These are phyloP conservation scores for Kodamaea jinghongensis DNA, from an alignment of 805 yeast species.

Conservation along the genomic window DNA sequence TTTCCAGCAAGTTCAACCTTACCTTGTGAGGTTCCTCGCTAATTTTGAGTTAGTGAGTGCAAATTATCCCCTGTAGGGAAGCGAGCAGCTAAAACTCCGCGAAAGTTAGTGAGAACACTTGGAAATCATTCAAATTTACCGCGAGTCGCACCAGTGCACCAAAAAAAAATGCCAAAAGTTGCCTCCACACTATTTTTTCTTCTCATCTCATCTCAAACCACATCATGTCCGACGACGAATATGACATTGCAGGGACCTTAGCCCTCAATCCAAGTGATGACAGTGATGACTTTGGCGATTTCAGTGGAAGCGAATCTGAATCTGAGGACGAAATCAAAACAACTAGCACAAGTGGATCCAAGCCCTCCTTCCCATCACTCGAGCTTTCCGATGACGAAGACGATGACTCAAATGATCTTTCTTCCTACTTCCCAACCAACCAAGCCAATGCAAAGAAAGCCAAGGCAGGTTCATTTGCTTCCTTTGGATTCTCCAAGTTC, in stretches of 20 bases:
- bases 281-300: slow-evolving; percentile 51
- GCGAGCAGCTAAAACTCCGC: no score
- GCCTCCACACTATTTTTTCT: neutral
- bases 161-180: neutral
- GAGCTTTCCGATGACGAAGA: slow-evolving; percentile 45
- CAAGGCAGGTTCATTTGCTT: slow-evolving; percentile 80
- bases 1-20: no score
- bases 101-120: no score
- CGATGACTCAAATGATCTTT: slow-evolving; percentile 37
- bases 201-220: slow-evolving; percentile 7
- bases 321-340: slow-evolving; percentile 21
- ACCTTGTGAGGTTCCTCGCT: no score
- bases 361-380: slow-evolving; percentile 42
- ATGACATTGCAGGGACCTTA: slow-evolving; percentile 6
- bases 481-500: slow-evolving; percentile 81
- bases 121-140: neutral
- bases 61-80: no score
- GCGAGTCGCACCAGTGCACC: neutral
- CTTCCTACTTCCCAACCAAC: slow-evolving; percentile 40
- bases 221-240: slow-evolving; percentile 8
- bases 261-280: slow-evolving; percentile 15
- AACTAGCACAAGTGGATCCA: slow-evolving; percentile 14
- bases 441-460: slow-evolving; percentile 53
- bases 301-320: slow-evolving; percentile 44
- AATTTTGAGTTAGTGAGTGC: no score